phyloP scores from a whole-genome alignment of 169 alveolate species.

The Toxoplasma gondii region DNA sequence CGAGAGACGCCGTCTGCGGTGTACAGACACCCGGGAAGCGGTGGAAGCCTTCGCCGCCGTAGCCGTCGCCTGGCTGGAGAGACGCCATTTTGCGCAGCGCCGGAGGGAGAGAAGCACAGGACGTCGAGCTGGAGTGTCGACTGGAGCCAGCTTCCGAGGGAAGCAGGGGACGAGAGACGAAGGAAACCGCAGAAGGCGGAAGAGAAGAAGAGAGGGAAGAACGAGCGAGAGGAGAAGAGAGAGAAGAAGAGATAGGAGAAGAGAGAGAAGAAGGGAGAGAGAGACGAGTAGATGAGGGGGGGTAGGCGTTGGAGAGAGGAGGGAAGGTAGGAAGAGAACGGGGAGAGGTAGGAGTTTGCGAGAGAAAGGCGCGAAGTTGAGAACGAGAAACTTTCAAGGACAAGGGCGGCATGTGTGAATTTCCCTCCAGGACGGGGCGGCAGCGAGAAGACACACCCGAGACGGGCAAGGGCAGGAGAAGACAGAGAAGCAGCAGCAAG shows the following conservation, averaged over 20 bases:
- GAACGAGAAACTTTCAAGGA: too few species aligned
- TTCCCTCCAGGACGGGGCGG: too few species aligned
- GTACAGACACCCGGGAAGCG: neutral
- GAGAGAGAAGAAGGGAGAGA: neutral
- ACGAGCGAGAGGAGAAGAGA: neutral
- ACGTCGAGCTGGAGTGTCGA: too few species aligned
- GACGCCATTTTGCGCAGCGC: neutral
- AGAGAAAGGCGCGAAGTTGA: too few species aligned
- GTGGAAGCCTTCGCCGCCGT: constrained; percentile 42
- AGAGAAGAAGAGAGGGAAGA: neutral
- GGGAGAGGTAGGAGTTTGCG: neutral
- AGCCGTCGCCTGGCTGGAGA: constrained; percentile 30
- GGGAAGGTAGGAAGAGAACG: neutral
- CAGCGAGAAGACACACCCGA: too few species aligned
- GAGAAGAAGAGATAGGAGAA: neutral
- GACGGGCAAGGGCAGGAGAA: neutral
- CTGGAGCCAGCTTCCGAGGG: too few species aligned
- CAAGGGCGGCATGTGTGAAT: too few species aligned
- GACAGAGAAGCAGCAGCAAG: neutral
- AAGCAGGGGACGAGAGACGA: too few species aligned
- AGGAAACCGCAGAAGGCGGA: too few species aligned
- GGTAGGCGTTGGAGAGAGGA: too few species aligned
- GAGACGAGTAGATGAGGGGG: too few species aligned
- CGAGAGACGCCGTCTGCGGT: neutral
- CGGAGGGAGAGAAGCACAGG: neutral